A percentile compares a stretch with the other conserved stretches of the same genome.
phyloP scores from a whole-genome alignment of 1,139 yeast genomes.

The Ogataea hybrid region DNA sequence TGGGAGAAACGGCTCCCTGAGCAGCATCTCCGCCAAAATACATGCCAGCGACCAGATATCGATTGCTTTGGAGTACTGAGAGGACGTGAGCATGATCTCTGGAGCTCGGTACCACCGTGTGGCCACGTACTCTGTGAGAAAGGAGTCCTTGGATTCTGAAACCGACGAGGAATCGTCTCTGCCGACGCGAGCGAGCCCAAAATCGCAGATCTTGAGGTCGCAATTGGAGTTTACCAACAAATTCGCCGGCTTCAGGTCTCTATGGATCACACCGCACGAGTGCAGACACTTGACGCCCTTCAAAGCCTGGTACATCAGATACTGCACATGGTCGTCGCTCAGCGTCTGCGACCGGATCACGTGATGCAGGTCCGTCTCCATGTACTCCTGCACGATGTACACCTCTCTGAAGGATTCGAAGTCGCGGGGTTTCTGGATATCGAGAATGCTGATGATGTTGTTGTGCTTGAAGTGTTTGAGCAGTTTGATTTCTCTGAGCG shows the following conservation, averaged over 20 bases:
- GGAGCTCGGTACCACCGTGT: conserved; percentile 98
- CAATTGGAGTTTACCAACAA: conserved; percentile 85
- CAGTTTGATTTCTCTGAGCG: conserved; percentile 86
- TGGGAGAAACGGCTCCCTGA: conserved; percentile 86
- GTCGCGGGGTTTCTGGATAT: conserved; percentile 79
- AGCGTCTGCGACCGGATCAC: conserved; percentile 84
- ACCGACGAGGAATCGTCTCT: conserved; percentile 23
- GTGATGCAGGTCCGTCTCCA: conserved; percentile 94
- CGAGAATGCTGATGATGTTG: conserved; percentile 83
- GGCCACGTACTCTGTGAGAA: conserved; percentile 95
- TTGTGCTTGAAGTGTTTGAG: conserved; percentile 84
- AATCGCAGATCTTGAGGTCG: conserved; percentile 91
- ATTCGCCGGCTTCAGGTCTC: conserved; percentile 93
- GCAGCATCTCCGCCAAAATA: conserved; percentile 87
- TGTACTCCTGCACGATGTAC: conserved; percentile 87
- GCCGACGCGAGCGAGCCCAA: conserved; percentile 76
- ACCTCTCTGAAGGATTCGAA: conserved; percentile 81
- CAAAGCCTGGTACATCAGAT: conserved; percentile 85
- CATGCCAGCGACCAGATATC: conserved; percentile 98
- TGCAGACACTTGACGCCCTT: conserved; percentile 91
- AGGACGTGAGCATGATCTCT: conserved; percentile 92
- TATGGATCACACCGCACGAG: conserved; percentile 85
- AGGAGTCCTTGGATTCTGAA: conserved; percentile 54
- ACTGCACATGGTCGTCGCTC: conserved; percentile 91
- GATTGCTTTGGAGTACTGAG: conserved; percentile 90